A percentile compares a stretch with the other conserved stretches of the same genome.
Conservation (phyloP, 2,329 filamentous ascomycete species). For the Lithohypha guttulata region DNA sequence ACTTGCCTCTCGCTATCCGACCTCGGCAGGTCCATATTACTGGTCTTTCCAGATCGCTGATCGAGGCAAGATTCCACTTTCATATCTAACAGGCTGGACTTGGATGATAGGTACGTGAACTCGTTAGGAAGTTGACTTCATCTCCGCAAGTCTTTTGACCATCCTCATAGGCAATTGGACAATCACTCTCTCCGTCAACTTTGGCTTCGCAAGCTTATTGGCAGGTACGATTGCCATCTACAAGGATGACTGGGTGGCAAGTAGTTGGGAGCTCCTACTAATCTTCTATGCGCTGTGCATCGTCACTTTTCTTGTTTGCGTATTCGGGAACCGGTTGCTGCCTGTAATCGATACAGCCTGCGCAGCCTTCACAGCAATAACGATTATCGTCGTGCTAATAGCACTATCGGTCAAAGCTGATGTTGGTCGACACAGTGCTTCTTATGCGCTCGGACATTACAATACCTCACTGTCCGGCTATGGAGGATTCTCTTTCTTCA, state of each 20-base stretch:
- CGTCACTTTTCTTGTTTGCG: constrained; percentile 53
- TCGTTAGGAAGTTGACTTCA: too few species aligned
- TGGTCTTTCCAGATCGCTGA: constrained; percentile 43
- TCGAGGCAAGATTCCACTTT: constrained; percentile 35
- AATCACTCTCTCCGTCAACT: constrained; percentile 44
- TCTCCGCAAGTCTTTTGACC: too few species aligned
- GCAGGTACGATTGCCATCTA: constrained; percentile 44
- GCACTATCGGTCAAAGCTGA: constrained; percentile 45
- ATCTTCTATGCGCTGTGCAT: constrained; percentile 61
- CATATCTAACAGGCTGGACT: constrained; percentile 44
- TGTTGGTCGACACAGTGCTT: constrained; percentile 41
- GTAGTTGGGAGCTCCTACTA: constrained; percentile 56
- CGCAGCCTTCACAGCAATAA: constrained; percentile 45
- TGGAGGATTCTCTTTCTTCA: constrained; percentile 51
- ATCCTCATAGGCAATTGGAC: constrained; percentile 44
- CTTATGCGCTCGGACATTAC: constrained; percentile 46
- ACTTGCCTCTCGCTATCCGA: constrained; percentile 42
- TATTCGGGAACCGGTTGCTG: constrained; percentile 56
- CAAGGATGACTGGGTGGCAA: constrained; percentile 42
- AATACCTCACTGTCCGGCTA: constrained; percentile 47
- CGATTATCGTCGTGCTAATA: constrained; percentile 48
- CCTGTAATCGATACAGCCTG: constrained; percentile 52
- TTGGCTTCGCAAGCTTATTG: constrained; percentile 45
- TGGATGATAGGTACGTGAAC: too few species aligned
- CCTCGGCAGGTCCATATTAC: constrained; percentile 39